Evolutionary conservation across 139 green algal species (phyloP), one percentile per base, ranked within the genome.

Genomic region (Ettlia oleoabundans): DNA sequence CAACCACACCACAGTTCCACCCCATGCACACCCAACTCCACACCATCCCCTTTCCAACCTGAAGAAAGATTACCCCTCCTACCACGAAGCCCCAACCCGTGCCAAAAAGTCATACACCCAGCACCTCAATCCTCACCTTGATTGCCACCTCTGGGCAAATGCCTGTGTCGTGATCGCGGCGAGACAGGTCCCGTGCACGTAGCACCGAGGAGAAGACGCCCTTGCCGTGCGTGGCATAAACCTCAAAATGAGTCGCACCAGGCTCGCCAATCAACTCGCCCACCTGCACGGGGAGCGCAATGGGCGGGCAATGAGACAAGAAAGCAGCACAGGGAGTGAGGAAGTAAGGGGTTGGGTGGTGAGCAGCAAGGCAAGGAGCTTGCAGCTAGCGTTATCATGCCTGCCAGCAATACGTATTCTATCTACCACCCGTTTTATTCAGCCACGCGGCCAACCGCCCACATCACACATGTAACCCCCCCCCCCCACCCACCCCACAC

Each of bases 131-230:
- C 6, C 53, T 19, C 61, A 82, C 76, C 76, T 80, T 80, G 73
- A 80, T 80, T 24, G 73, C 73, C 35, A 80, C 73, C 73, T 80
- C 73, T 30, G 58, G 73, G 52, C n/a, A 30, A 26, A 35, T 43
- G 32, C 43, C 64, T 9, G 35, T 35, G 38, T 62, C 84, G 51
- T 52, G 42, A 75, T 70, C 40, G 47, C 63, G 66, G 10, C 64
- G 32, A 21, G 41, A 33, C 62, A 89, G 69, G 86, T 99, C 97
- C 0, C 90, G 84, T 1, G 96, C 97, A 19, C 93, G 88, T 83
- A 99, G 84, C 66, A 99, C 97, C 19, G 88, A 95, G 58, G 81
- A 93, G 88, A 99, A 99, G 18, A 99, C 97, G 40, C 97, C 97
- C 84, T 94, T 93, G 74, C 97, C 94, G 62, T 93, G 88, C 21